Evolutionary conservation across 1,284 basidiomycete species (phyloP), one percentile per base, ranked within the genome.

Genomic region (Pseudozyma flocculosa): DNA sequence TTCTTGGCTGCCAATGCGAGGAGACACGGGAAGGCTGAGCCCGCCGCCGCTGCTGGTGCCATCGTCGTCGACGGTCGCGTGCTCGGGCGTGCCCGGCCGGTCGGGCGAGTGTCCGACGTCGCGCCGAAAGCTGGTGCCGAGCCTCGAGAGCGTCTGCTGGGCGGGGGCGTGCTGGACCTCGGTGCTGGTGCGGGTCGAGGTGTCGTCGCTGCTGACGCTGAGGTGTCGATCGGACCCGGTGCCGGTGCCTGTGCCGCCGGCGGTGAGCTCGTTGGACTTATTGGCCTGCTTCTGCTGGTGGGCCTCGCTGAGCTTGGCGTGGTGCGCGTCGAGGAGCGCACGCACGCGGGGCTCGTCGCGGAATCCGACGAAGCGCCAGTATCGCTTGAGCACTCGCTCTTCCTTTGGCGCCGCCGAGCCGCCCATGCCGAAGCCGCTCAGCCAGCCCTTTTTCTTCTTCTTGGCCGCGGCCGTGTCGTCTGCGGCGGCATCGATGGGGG

Each of bases 301-400:
- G 7, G 15, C 32, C 32, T 43, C 43, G 10, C 44, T 48, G 22
- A 73, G 43, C 47, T 60, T 58, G 43, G 68, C 56, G 32, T 72
- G 40, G 39, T 75, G 71, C 30, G 61, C 61, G 30, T 72, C 63
- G 21, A 75, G 54, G 15, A 71, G 48, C 2, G 65, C 69, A 2
- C 64, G 52, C 4, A 76, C 70, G n/a, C 61, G 65, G 5, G 65
- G 63, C 5, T 76, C 73, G 43, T 65, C 50, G 32, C 66, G 62
- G 48, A 78, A 77, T 0, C 80, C 80, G 9, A 81, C 56, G 52
- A 80, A 81, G 13, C 79, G 72, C 80, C 80, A 81, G 58, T 80
- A 78, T 36, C 67, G 58, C 22, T 68, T 67, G 19, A 70, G 56
- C 44, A 75, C 45, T 24, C 79, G 58, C 48, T 70, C 73, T 42